Base-by-base conservation (phyloP, 305 asterid species). In the Plantago coronopus region DNA sequence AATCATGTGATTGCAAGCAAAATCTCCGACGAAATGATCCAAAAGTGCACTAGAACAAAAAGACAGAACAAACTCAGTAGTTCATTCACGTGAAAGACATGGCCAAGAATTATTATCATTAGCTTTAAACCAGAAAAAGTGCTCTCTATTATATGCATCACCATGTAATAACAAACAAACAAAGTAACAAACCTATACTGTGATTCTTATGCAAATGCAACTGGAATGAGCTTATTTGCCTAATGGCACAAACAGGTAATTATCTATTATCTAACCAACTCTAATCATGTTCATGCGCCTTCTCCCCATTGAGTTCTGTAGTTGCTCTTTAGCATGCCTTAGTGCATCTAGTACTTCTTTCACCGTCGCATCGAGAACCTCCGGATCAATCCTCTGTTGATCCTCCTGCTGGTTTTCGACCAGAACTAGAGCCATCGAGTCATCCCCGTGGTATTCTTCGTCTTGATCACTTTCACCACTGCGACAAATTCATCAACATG, bases 321-420 rank as follows among this genome's bases (percentile, higher is more conserved):
- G 82, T 54, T 76, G 75, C 58, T 82, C 91, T 69, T 76, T 86
- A 10, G 86, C 94, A n/a, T 58, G 78, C 66, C 78, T 74, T 19
- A 89, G 56, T 5, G 91, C 74, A 64, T 74, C 79, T 15, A 89
- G 84, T 56, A 84, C 94, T 57, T 84, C 80, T 66, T 66, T 86
- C 56, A 84, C 94, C 16, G 87, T 74, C 13, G 80, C 70, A 73
- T 83, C 94, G 61, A 88, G 89, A 59, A 79, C 80, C 40, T 56
- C 81, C 17, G 91, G 86, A 76, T 81, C 83, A 50, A 75, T 42
- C 5, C 48, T 20, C 58, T 47, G 67, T 43, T 57, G 67, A 47
- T 50, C 55, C 60, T 51, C 51, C 51, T 77, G 65, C 10, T 64
- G 70, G 48, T 17, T 42, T 42, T 68, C 77, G n/a, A 78, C 48